Evolutionary conservation across 2,329 filamentous ascomycete species (phyloP), one percentile per base, ranked within the genome.

Genomic region (Xylaria sp.): DNA sequence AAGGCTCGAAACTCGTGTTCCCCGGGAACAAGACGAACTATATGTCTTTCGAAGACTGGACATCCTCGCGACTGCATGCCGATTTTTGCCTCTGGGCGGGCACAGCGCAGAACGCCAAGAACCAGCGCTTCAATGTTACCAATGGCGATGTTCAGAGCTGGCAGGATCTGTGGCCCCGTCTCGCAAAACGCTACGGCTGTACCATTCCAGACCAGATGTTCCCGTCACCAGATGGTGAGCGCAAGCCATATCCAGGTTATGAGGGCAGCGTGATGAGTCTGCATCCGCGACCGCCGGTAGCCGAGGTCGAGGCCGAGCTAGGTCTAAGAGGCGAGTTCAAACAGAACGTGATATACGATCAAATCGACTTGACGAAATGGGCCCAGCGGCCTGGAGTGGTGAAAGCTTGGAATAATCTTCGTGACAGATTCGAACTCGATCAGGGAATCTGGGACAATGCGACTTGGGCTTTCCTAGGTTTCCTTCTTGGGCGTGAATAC

Each of bases 381-480:
- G 77, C 77, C 8, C 72, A 81, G 72, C 74, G 75, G 18, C 67
- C 72, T 0, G 78, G 81, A 30, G 81, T 84, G 15, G 76, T 78
- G 67, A 68, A 76, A 61, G 79, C 79, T 8, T 84, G 82, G 82
- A 71, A 76, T 45, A 72, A 65, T 57, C 65, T 84, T 45, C 80
- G 80, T 20, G 76, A 82, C n/a, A 68, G 78, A 15, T 73, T 82
- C 36, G 77, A 77, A 0, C 63, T 82, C 56, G 75, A 80, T 45
- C 76, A 79, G 66, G 76, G 76, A 12, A 77, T 75, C 2, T 80
- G 82, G 48, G 79, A 81, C 45, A 77, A 80, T 68, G 82, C 79
- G 20, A 83, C 82, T 2, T 84, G 81, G 81, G 73, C 55, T 0
- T 83, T 83, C 67, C 65, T 80, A 52, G 78, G 78, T n/a, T 82